Percentiles rank a stretch among this genome's conserved stretches.
Conservation (phyloP, 2,329 filamentous ascomycete genomes). For the Periconia digitata region DNA sequence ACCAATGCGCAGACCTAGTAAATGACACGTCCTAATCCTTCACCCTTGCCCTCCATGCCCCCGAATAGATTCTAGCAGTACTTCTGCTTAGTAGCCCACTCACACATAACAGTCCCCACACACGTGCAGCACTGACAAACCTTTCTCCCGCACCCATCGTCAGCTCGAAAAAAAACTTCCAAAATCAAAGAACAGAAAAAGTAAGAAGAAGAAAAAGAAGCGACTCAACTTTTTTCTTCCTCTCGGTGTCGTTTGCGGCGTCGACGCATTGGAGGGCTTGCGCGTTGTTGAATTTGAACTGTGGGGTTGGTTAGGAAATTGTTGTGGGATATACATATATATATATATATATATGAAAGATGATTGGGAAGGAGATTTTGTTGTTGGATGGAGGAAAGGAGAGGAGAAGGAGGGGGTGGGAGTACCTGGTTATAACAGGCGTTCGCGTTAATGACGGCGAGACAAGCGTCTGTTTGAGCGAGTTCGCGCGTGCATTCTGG, state of each 20-base stretch:
- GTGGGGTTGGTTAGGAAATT: too few species aligned
- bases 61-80: too few species aligned
- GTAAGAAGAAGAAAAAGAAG: too few species aligned
- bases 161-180: background rate
- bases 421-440: conserved; percentile 39
- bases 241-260: conserved; percentile 22
- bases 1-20: too few species aligned
- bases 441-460: conserved; percentile 34
- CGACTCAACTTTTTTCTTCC: conserved; percentile 24
- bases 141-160: conserved; percentile 13
- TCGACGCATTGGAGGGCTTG: conserved; percentile 30
- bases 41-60: too few species aligned
- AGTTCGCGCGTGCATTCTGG: conserved; percentile 27
- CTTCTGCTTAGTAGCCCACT: conserved; percentile 27
- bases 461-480: conserved; percentile 29
- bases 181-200: background rate
- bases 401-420: too few species aligned
- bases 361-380: too few species aligned
- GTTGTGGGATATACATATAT: too few species aligned
- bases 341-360: too few species aligned
- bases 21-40: too few species aligned
- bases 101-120: conserved; percentile 32
- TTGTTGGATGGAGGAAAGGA: too few species aligned
- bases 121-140: conserved; percentile 36
- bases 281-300: conserved; percentile 21